A percentile compares a stretch with the other conserved stretches of the same genome.
These are phyloP conservation scores for Kluyveromyces aestuarii DNA, from an alignment of 805 yeast species.

Conservation along the genomic window DNA sequence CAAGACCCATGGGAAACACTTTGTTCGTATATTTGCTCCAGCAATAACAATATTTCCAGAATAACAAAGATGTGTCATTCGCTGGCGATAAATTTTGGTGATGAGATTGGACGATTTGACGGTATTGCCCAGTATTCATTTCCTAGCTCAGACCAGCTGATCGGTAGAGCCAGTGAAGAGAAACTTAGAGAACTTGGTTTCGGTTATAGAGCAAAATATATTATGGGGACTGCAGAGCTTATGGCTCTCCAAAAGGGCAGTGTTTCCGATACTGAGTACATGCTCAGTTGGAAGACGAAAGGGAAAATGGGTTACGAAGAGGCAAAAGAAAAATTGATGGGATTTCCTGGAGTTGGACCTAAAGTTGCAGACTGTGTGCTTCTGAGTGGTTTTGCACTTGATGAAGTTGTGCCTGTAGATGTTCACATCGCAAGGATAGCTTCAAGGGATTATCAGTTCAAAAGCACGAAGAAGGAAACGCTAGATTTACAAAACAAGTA, in stretches of 20 bases:
- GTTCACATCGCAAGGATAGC: constrained; percentile 93
- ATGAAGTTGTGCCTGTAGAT: constrained; percentile 87
- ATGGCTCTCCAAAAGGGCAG: constrained; percentile 31
- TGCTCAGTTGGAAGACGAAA: constrained; percentile 27
- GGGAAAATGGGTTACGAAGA: constrained; percentile 34
- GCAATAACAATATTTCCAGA: constrained; percentile 91
- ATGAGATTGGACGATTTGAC: constrained; percentile 41
- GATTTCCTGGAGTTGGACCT: constrained; percentile 87
- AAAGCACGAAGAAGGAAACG: constrained; percentile 24
- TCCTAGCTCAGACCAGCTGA: constrained; percentile 54
- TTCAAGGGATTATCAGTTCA: constrained; percentile 61
- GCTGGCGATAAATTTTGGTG: constrained; percentile 64
- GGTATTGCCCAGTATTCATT: constrained; percentile 59
- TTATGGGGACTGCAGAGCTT: constrained; percentile 62
- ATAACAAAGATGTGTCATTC: constrained; percentile 88
- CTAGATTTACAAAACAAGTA: constrained; percentile 22
- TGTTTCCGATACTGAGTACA: constrained; percentile 26
- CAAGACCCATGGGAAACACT: constrained; percentile 98
- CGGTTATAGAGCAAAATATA: constrained; percentile 89
- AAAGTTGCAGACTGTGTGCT: constrained; percentile 97
- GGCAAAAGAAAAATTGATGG: constrained; percentile 35
- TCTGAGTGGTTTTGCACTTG: constrained; percentile 47
- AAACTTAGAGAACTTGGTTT: constrained; percentile 43
- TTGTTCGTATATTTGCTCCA: constrained; percentile 83
- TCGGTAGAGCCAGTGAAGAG: constrained; percentile 34